A percentile compares a stretch with the other conserved stretches of the same genome.
Evolutionary conservation across 2,329 filamentous ascomycete species (phyloP).

Genomic region (Fusarium sp.): DNA sequence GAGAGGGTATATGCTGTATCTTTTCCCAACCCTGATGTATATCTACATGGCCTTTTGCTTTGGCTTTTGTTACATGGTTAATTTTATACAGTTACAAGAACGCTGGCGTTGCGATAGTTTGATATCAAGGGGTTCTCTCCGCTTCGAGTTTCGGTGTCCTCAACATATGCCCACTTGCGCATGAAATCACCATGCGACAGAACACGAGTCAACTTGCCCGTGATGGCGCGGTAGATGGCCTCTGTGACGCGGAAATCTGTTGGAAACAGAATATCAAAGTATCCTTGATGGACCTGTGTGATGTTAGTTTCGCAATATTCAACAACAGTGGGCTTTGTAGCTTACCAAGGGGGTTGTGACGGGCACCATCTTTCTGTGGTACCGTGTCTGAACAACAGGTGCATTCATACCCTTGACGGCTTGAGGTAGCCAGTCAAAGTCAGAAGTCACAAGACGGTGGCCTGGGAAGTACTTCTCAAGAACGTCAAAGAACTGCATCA

Average conservation of each 20-base stretch:
- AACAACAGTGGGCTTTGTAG: conserved; percentile 16
- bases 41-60: conserved; percentile 26
- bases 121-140: conserved; percentile 92
- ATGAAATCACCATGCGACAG: conserved; percentile 91
- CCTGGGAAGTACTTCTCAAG: conserved; percentile 88
- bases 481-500: conserved; percentile 98
- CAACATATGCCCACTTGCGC: conserved; percentile 86
- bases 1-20: conserved; percentile 34
- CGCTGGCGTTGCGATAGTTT: conserved; percentile 96
- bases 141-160: conserved; percentile 86
- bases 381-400: conserved; percentile 95
- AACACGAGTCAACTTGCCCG: conserved; percentile 88
- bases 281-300: conserved; percentile 89
- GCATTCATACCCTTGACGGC: conserved; percentile 86
- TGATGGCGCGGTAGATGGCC: conserved; percentile 90
- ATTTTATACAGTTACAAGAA: conserved; percentile 82
- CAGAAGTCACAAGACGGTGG: conserved; percentile 87
- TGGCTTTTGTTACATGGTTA: conserved; percentile 25
- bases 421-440: conserved; percentile 89
- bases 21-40: conserved; percentile 14
- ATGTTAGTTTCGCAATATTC: conserved; percentile 5
- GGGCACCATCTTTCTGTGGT: conserved; percentile 84
- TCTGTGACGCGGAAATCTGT: conserved; percentile 94
- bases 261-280: conserved; percentile 98
- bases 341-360: conserved; percentile 89